Evolutionary conservation across 345 rosid species (phyloP), one percentile per base, ranked within the genome.

Genomic region (Erodium maritimum): DNA sequence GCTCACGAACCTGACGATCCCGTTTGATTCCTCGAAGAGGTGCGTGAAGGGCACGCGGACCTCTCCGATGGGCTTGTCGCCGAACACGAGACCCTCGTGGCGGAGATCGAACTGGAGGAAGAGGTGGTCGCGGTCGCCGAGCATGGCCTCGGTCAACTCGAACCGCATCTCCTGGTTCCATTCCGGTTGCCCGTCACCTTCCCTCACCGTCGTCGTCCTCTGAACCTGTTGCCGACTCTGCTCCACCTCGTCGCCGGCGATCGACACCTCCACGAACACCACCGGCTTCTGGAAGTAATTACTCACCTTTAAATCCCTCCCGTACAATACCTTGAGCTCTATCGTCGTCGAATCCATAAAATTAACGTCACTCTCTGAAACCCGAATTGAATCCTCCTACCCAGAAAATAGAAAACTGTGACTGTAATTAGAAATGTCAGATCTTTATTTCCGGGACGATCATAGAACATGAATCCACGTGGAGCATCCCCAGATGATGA

Each of bases 241-340:
- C 51, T 29, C 37, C 55, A 65, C 8, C 60, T 67, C 69, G 60
- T 69, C 75, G 19, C 55, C 60, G 2, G 73, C 50, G 8, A 77
- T 17, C 1, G 77, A 80, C 53, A 71, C 78, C 5, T 55, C 54
- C 16, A 69, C 78, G 56, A 73, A 82, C 57, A 75, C 68, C 17
- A 59, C 17, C 24, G 76, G 85, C 57, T 77, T 82, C 77, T 80
- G 85, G 70, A 80, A 80, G 71, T 77, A 82, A 57, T 80, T 82
- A 79, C 77, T 80, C 17, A 66, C 75, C 57, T 57, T 74, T 19
- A 82, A 63, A 75, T 72, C 75, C 50, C 68, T 73, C 53, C 85
- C 65, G 53, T 63, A 72, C 65, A 75, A 64, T 37, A 75, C 24
- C 55, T 65, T 77, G 10, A 82, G 61, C 34, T 80, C 79, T 23